Evolutionary conservation across 2,329 filamentous ascomycete genomes (phyloP).

Genomic region (Pleoardoris graminearum): DNA sequence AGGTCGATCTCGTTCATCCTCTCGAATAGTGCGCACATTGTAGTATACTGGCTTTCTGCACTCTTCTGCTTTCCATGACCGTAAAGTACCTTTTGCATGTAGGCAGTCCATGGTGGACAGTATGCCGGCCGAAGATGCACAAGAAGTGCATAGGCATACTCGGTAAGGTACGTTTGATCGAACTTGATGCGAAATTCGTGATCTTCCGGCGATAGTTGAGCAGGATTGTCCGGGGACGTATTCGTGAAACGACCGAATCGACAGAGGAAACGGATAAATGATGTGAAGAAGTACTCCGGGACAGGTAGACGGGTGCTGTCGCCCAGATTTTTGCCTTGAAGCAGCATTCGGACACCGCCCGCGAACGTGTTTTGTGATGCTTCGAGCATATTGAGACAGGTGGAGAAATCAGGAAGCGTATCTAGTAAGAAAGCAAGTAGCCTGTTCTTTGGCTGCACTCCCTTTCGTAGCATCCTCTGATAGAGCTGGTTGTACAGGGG

Average conservation of each 20-base stretch:
- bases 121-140: constrained; percentile 26
- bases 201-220: constrained; percentile 15
- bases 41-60: constrained; percentile 23
- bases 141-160: constrained; percentile 37
- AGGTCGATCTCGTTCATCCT: constrained; percentile 34
- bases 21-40: constrained; percentile 29
- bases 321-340: constrained; percentile 22
- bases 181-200: constrained; percentile 23
- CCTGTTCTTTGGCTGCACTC: constrained; percentile 54
- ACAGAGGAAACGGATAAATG: constrained; percentile 39
- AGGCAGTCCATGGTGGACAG: constrained; percentile 36
- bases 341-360: constrained; percentile 26
- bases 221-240: constrained; percentile 5
- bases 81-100: constrained; percentile 28
- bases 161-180: constrained; percentile 31
- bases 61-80: constrained; percentile 2
- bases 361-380: constrained; percentile 20
- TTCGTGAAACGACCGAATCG: constrained; percentile 30
- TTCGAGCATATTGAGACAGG: constrained; percentile 25
- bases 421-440: constrained; percentile 62
- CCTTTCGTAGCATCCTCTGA: constrained; percentile 57
- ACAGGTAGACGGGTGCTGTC: constrained; percentile 13
- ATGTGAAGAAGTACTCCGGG: constrained; percentile 31
- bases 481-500: constrained; percentile 65
- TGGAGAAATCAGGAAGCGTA: constrained; percentile 30